Conservation (phyloP, 2,329 filamentous ascomycete genomes). For the Apiospora koreana region DNA sequence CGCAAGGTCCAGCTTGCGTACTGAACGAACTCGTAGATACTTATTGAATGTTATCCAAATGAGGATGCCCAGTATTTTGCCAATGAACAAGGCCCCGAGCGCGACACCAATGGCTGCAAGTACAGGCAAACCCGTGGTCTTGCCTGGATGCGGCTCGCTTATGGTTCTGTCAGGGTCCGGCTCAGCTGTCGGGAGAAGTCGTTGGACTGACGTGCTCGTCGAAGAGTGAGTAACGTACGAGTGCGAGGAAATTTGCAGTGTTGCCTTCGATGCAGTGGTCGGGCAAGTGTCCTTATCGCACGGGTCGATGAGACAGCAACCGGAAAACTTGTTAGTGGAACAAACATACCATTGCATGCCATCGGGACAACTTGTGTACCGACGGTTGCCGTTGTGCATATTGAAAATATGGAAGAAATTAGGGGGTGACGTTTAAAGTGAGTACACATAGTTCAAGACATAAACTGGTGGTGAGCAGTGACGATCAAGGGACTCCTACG, state of each 20-base stretch:
- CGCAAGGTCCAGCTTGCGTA: neutral
- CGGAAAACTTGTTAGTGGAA: neutral
- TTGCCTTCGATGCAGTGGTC: neutral
- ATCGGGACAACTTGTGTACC: neutral
- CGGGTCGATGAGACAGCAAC: constrained; percentile 1
- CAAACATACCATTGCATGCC: neutral
- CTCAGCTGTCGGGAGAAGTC: neutral
- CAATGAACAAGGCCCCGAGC: neutral
- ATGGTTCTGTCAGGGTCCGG: neutral
- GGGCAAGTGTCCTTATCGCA: neutral
- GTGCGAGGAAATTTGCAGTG: neutral
- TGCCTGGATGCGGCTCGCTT: neutral
- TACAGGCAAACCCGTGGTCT: neutral
- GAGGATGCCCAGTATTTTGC: neutral
- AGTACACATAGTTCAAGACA: neutral
- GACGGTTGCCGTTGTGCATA: neutral
- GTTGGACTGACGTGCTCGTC: neutral
- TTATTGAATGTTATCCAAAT: neutral
- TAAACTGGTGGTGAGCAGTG: neutral
- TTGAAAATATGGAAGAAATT: neutral
- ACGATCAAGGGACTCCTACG: neutral
- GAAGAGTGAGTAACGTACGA: neutral
- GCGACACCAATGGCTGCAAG: neutral
- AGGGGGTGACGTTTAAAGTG: no score
- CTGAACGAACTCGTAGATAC: neutral